Base-by-base conservation (phyloP, 164 flowering plant species). In the Macadamia integrifolia region DNA sequence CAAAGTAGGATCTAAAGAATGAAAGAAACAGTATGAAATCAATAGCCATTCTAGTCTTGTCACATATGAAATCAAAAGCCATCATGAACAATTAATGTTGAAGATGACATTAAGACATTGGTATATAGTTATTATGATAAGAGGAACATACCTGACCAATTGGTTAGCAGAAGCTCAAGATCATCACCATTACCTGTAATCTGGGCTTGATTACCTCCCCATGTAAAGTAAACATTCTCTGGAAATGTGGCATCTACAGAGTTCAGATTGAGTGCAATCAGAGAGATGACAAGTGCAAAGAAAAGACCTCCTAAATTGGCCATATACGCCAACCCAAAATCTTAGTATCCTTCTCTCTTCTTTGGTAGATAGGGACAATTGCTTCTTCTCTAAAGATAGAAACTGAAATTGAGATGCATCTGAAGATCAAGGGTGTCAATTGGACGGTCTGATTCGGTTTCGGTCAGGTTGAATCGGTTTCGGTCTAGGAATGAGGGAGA, bases 141-240 rank as follows among this genome's bases (percentile, higher is more conserved):
- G 31, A 10, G 1, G 23, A 61, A 11, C 55, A 50, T 71, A 85
- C 91, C 91, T 68, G 91, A 79, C 55, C 60, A 70, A 65, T 67
- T 61, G 71, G 85, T 83, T 66, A 85, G 73, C 30, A 82, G 83
- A 58, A 89, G 89, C 17, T 81, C 76, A 70, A 84, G 76, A 23
- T 86, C 77, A 0, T 87, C 80, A 3, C 88, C 87, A 66, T 71
- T 64, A 64, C 63, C 70, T 3, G 9, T 17, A 67, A 85, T 71
- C 2, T 68, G 9, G 1, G 88, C 73, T 49, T 76, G 77, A 0
- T 68, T 69, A 69, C 75, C 72, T 52, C 86, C 90, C 90, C 90
- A 87, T 62, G 57, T 78, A 66, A 80, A 60, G 48, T 72, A 73
- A 75, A 79, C 78, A 75, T 75, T 70, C 28, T 72, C 23, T 23